Conservation (phyloP, 371 early-diverging fungal species). For the Smittium mucronatum region DNA sequence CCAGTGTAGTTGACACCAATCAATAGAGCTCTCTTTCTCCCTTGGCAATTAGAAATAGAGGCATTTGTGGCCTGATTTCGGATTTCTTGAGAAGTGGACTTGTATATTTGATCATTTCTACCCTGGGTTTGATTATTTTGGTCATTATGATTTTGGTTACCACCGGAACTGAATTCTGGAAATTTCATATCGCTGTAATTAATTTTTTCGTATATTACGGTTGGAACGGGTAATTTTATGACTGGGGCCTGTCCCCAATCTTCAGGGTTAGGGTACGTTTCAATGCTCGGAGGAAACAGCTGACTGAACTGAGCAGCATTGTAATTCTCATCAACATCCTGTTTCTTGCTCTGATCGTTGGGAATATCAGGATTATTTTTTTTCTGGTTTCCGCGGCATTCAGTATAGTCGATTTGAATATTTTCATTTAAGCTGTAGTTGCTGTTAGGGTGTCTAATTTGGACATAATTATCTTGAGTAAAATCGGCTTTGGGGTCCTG, state of each 20-base stretch:
- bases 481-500: background rate
- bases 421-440: background rate
- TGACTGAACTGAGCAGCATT: too few relatives aligned
- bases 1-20: conserved; percentile 87
- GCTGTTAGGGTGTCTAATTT: background rate
- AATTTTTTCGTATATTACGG: conserved; percentile 22
- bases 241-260: conserved; percentile 17
- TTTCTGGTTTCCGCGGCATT: background rate
- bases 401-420: background rate
- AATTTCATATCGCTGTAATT: conserved; percentile 27
- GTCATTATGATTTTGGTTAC: conserved; percentile 8
- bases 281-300: background rate
- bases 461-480: background rate
- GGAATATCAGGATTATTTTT: background rate
- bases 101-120: conserved; percentile 18
- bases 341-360: background rate
- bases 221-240: conserved; percentile 24
- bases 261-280: conserved; percentile 1
- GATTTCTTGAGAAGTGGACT: conserved; percentile 21
- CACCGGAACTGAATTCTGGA: conserved; percentile 19
- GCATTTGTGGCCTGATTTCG: conserved; percentile 33
- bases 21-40: conserved; percentile 68
- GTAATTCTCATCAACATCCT: background rate
- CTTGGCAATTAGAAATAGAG: conserved; percentile 57
- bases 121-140: conserved; percentile 18